Conservation (phyloP, 2,329 filamentous ascomycete genomes). For the Alternaria rosae region DNA sequence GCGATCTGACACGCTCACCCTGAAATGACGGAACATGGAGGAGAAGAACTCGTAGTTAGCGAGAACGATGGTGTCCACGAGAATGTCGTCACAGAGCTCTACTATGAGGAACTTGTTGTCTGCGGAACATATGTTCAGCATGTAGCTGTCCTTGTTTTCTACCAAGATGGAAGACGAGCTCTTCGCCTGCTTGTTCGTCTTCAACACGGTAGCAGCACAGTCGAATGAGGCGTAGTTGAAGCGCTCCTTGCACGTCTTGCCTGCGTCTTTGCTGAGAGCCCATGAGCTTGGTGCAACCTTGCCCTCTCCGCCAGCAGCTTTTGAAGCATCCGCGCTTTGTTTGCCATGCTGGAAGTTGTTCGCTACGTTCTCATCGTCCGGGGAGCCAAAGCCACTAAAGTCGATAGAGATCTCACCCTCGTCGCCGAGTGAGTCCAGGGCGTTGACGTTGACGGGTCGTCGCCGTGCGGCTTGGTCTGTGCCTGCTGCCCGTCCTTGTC, state of each 20-base stretch:
- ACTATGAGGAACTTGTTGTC: slow-evolving; percentile 93
- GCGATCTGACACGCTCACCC: slow-evolving; percentile 89
- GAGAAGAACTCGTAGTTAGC: slow-evolving; percentile 99
- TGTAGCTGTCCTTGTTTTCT: slow-evolving; percentile 98
- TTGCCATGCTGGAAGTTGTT: slow-evolving; percentile 23
- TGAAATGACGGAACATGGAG: slow-evolving; percentile 91
- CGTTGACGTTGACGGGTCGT: slow-evolving; percentile 66
- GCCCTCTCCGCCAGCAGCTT: slow-evolving; percentile 31
- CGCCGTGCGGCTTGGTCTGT: slow-evolving; percentile 56
- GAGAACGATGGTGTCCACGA: slow-evolving; percentile 94
- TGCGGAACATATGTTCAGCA: slow-evolving; percentile 89
- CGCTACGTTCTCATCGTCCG: slow-evolving; percentile 33
- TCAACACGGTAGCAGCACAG: slow-evolving; percentile 90
- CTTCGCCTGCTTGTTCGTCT: slow-evolving; percentile 85
- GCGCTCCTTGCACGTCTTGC: slow-evolving; percentile 95
- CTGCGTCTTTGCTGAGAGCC: slow-evolving; percentile 83
- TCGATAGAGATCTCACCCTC: slow-evolving; percentile 85
- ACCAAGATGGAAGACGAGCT: slow-evolving; percentile 88
- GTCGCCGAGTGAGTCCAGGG: slow-evolving; percentile 81
- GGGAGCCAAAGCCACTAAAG: slow-evolving; percentile 68
- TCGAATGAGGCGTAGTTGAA: slow-evolving; percentile 99
- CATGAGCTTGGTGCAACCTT: slow-evolving; percentile 44
- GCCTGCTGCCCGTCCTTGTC: slow-evolving; percentile 59
- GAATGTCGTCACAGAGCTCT: slow-evolving; percentile 84
- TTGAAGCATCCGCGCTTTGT: slow-evolving; percentile 24